phyloP scores from a whole-genome alignment of 1,284 basidiomycete species.

The Agaricales sp. region DNA sequence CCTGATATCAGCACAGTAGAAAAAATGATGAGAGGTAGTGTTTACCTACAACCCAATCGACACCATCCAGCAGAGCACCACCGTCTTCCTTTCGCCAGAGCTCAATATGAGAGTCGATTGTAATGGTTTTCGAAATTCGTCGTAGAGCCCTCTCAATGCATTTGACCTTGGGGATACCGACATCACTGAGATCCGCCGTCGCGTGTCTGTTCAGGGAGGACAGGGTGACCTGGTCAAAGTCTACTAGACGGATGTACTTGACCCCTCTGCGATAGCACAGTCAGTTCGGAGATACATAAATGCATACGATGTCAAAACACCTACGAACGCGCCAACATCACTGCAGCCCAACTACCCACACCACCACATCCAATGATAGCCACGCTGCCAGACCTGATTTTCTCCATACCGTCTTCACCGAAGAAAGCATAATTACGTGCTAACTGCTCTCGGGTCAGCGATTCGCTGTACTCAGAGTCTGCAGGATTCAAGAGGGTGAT shows the following conservation, averaged over 20 bases:
- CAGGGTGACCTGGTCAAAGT: conserved; percentile 91
- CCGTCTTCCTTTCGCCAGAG: conserved; percentile 77
- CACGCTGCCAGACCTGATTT: conserved; percentile 69
- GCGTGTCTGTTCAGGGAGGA: conserved; percentile 93
- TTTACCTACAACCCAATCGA: conserved; percentile 84
- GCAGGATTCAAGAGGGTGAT: neutral
- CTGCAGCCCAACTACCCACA: conserved; percentile 91
- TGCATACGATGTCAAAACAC: conserved; percentile 20
- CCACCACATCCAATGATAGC: conserved; percentile 94
- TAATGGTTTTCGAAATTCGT: conserved; percentile 60
- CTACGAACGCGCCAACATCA: conserved; percentile 86
- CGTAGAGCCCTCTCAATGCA: conserved; percentile 68
- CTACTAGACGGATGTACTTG: conserved; percentile 62
- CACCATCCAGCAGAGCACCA: conserved; percentile 63
- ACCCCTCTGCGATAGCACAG: conserved; percentile 42
- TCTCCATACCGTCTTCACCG: conserved; percentile 82
- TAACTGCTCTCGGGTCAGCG: conserved; percentile 1
- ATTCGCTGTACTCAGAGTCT: neutral
- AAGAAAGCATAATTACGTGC: conserved; percentile 87
- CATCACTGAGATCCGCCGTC: conserved; percentile 83
- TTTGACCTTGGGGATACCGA: conserved; percentile 91
- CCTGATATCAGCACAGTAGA: conserved; percentile 6
- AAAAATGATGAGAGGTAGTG: conserved; percentile 9
- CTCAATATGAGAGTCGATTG: conserved; percentile 76
- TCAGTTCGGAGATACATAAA: neutral